phyloP scores from a whole-genome alignment of 2,329 filamentous ascomycete genomes.

The Nannizziopsis barbatae region DNA sequence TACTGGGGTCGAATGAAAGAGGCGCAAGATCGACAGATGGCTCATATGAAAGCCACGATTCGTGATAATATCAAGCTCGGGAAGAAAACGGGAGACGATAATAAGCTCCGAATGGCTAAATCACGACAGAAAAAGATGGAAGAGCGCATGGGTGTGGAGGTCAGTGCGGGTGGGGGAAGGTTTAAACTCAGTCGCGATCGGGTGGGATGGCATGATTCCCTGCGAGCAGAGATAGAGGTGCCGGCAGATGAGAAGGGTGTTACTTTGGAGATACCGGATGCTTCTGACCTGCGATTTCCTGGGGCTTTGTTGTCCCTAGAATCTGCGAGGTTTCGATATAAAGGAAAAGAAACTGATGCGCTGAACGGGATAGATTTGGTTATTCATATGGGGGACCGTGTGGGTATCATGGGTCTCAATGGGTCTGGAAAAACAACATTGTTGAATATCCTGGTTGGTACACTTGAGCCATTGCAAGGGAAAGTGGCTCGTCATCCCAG shows the following conservation, averaged over 20 bases:
- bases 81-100: conserved; percentile 67
- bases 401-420: conserved; percentile 69
- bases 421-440: conserved; percentile 74
- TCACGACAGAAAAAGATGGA: conserved; percentile 76
- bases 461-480: conserved; percentile 49
- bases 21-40: conserved; percentile 67
- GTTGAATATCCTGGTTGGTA: conserved; percentile 56
- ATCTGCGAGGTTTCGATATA: conserved; percentile 56
- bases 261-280: conserved; percentile 48
- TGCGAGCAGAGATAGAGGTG: conserved; percentile 59
- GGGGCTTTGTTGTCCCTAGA: conserved; percentile 64
- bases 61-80: conserved; percentile 62
- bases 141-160: conserved; percentile 65
- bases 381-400: conserved; percentile 59
- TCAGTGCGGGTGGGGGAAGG: conserved; percentile 56
- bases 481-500: conserved; percentile 56
- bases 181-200: conserved; percentile 75
- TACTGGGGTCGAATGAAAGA: conserved; percentile 67
- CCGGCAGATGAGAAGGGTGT: conserved; percentile 51
- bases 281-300: conserved; percentile 61
- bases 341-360: conserved; percentile 34
- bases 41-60: conserved; percentile 70
- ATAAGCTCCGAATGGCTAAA: conserved; percentile 76
- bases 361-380: conserved; percentile 56
- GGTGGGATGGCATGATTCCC: conserved; percentile 48